A percentile compares a stretch with the other conserved stretches of the same genome.
These are phyloP conservation scores for Crucibulum laeve DNA, from an alignment of 768 basidiomycete species.

Conservation along the genomic window DNA sequence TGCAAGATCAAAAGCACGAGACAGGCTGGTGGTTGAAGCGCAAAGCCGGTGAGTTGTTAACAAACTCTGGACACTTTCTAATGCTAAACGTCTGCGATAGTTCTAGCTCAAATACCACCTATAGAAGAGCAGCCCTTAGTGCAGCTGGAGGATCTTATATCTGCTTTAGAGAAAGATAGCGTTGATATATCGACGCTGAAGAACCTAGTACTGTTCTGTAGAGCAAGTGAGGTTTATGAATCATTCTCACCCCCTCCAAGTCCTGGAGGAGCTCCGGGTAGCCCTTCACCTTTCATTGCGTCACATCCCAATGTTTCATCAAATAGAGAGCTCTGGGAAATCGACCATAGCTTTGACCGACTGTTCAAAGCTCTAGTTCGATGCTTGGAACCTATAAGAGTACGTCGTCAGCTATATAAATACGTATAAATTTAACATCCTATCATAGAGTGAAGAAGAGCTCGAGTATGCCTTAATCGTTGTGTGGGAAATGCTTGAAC, in stretches of 20 bases:
- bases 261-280: constrained; percentile 45
- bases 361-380: constrained; percentile 63
- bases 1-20: constrained; percentile 64
- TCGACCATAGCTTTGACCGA: constrained; percentile 63
- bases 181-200: constrained; percentile 55
- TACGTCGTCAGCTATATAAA: constrained; percentile 24
- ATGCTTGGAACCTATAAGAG: constrained; percentile 61
- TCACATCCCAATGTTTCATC: constrained; percentile 39
- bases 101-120: constrained; percentile 46
- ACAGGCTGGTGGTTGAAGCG: constrained; percentile 85
- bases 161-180: constrained; percentile 41
- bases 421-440: constrained; percentile 1
- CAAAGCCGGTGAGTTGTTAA: constrained; percentile 51
- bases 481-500: constrained; percentile 79
- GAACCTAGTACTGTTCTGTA: constrained; percentile 61
- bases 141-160: background rate
- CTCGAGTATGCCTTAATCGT: constrained; percentile 79
- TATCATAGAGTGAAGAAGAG: constrained; percentile 50
- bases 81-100: constrained; percentile 24
- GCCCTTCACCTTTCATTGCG: constrained; percentile 51
- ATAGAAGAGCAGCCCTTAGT: constrained; percentile 17
- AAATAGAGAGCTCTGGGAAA: constrained; percentile 66
- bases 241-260: constrained; percentile 55
- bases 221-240: constrained; percentile 51
- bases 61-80: too few relatives aligned